Conservation (phyloP, 805 yeast species). For the Myxozyma geophila region DNA sequence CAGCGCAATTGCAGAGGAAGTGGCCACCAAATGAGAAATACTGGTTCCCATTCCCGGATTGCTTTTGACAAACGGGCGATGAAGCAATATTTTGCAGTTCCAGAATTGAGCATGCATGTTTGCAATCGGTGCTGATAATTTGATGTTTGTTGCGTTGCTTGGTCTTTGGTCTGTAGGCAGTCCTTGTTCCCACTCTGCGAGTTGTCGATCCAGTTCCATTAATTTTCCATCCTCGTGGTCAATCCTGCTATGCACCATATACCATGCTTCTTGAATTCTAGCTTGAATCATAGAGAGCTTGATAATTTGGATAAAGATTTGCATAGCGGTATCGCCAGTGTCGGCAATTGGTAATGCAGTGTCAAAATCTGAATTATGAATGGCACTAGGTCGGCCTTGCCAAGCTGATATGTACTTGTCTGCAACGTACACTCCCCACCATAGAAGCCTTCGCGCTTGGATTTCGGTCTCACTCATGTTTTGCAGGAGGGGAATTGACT, state of each 20-base stretch:
- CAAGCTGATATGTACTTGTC: slow-evolving; percentile 9
- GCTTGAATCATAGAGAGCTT: slow-evolving; percentile 6
- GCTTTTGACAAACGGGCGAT: neutral
- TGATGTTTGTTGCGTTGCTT: neutral
- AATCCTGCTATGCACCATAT: neutral
- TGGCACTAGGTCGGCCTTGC: slow-evolving; percentile 11
- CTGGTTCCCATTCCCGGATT: neutral
- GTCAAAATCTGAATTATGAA: slow-evolving; percentile 5
- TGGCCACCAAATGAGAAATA: neutral
- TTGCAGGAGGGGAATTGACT: neutral
- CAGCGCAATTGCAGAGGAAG: slow-evolving; percentile 5
- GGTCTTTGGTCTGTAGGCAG: neutral
- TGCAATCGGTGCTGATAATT: neutral
- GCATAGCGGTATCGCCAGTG: neutral
- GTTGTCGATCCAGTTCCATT: neutral
- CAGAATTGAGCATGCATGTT: slow-evolving; percentile 9
- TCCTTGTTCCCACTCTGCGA: slow-evolving; percentile 4
- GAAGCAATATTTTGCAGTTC: slow-evolving; percentile 3
- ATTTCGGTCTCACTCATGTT: slow-evolving; percentile 7
- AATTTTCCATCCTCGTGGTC: neutral
- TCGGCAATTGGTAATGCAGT: neutral
- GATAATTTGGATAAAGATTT: neutral
- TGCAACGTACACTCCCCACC: slow-evolving; percentile 10
- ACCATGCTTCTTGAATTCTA: neutral
- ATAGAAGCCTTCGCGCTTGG: slow-evolving; percentile 1